Evolutionary conservation across 495 filamentous ascomycete genomes (phyloP), one percentile per base, ranked within the genome.

Genomic region (Wilcoxina mikolae): DNA sequence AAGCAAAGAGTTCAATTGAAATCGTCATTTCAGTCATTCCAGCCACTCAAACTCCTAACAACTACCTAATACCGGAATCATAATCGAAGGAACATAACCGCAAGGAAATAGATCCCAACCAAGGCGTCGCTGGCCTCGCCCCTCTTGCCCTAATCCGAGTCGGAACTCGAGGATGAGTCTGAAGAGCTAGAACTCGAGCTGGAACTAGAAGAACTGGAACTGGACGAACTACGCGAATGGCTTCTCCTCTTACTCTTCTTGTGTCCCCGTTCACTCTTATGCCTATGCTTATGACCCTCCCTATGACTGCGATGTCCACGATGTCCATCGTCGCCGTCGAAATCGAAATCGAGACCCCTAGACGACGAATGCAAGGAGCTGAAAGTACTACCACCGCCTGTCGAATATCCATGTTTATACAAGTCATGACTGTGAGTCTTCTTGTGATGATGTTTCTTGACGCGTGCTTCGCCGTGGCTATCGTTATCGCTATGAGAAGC

Each of bases 401-500:
- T 66, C 42, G 60, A 60, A 50, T 64, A 64, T 12, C 60, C 60
- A 28, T 60, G 60, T 51, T 51, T 54, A 52, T 55, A 58, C 42
- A 66, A 46, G 54, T 65, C 61, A 48, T 56, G 56, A 62, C 65
- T 60, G 48, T 65, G 60, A 5, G 62, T 47, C 35, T 69, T 59
- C 44, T 47, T 39, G n/a, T 35, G 12, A 23, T 39, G 15, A 24
- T 56, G 63, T 15, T 68, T 52, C 45, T 71, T 68, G 56, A 66
- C 67, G 26, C 68, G 27, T 20, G 66, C 63, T 51, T 68, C 67
- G 55, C 65, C 65, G 53, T 56, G 55, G 28, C 58, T 64, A 42
- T 48, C 44, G 18, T 35, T 22, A 42, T 43, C 44, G 18, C 41
- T 25, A 43, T 15, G 18, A 45, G 41, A 20, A 57, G n/a, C 48